A percentile compares a stretch with the other conserved stretches of the same genome.
Conservation (phyloP, 2,329 filamentous ascomycete species). For the Rutstroemia sp. region DNA sequence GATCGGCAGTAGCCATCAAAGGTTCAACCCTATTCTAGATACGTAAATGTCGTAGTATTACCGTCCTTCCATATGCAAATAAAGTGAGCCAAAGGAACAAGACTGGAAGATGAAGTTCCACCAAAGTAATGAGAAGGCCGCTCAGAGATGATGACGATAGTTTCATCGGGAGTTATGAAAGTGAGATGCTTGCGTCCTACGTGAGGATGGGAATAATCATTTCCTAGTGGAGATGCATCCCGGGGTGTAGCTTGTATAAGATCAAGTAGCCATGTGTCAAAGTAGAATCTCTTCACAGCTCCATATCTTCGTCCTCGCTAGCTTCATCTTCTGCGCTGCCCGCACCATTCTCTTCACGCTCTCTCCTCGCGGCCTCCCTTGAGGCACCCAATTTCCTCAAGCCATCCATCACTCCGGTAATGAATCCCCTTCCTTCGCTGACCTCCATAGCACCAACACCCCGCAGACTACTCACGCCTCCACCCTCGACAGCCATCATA, state of each 20-base stretch:
- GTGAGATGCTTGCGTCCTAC: background rate
- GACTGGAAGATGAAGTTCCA: background rate
- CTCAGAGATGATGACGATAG: background rate
- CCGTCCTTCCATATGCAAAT: background rate
- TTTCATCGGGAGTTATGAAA: background rate
- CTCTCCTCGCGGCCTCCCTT: slow-evolving; percentile 67
- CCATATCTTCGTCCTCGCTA: slow-evolving; percentile 48
- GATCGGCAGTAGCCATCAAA: no score
- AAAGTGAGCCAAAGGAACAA: background rate
- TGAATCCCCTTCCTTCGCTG: slow-evolving; percentile 76
- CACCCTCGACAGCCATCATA: slow-evolving; percentile 65
- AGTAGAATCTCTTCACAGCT: slow-evolving; percentile 12
- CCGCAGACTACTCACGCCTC: slow-evolving; percentile 58
- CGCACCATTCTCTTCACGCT: slow-evolving; percentile 61
- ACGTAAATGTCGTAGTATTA: no score
- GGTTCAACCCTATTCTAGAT: no score
- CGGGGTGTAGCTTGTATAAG: background rate
- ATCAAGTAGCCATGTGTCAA: no score
- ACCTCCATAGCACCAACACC: slow-evolving; percentile 93
- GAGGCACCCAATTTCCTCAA: slow-evolving; percentile 77
- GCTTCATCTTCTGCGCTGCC: slow-evolving; percentile 49
- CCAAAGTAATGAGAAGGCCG: background rate
- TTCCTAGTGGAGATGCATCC: background rate
- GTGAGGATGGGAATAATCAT: background rate
- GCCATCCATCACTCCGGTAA: slow-evolving; percentile 80